A percentile compares a stretch with the other conserved stretches of the same genome.
Conservation (phyloP, 2,329 filamentous ascomycete species). For the Parasarocladium wereldwijsianum region DNA sequence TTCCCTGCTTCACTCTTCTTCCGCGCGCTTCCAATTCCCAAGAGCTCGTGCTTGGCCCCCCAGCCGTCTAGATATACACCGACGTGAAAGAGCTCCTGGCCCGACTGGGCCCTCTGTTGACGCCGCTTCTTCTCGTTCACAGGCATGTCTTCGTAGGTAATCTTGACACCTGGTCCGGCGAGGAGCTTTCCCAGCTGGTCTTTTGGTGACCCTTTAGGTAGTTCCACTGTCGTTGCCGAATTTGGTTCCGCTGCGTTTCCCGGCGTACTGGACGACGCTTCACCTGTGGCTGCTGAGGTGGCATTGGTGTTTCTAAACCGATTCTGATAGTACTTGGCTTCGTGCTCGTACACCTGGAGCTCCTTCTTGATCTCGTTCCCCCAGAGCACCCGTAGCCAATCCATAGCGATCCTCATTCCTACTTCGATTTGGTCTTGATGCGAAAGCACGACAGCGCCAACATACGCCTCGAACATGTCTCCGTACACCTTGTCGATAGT, state of each 20-base stretch:
- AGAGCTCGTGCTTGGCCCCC: slow-evolving; percentile 45
- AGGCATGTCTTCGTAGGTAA: slow-evolving; percentile 46
- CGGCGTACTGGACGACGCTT: no score
- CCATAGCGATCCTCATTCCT: slow-evolving; percentile 45
- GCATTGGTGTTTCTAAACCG: no score
- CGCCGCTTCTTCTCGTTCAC: slow-evolving; percentile 31
- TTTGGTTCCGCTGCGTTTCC: no score
- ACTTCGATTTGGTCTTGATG: slow-evolving; percentile 41
- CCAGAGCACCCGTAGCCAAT: slow-evolving; percentile 70
- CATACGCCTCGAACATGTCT: slow-evolving; percentile 84
- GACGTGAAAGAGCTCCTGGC: slow-evolving; percentile 35
- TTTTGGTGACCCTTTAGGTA: slow-evolving; percentile 11
- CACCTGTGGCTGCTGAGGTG: no score
- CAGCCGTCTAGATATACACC: slow-evolving; percentile 53
- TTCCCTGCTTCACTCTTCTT: slow-evolving; percentile 56
- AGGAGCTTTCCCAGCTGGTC: slow-evolving; percentile 23
- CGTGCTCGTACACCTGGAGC: slow-evolving; percentile 19
- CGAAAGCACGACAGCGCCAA: slow-evolving; percentile 59
- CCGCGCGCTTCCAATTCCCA: slow-evolving; percentile 49
- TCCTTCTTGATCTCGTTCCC: slow-evolving; percentile 43
- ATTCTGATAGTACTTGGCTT: no score
- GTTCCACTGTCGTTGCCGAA: no score
- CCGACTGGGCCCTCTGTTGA: slow-evolving; percentile 34
- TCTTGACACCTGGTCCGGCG: slow-evolving; percentile 37
- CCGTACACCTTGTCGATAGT: slow-evolving; percentile 56